Evolutionary conservation across 176 grass and related monocot species (phyloP).

Genomic region (Guadua angustifolia): DNA sequence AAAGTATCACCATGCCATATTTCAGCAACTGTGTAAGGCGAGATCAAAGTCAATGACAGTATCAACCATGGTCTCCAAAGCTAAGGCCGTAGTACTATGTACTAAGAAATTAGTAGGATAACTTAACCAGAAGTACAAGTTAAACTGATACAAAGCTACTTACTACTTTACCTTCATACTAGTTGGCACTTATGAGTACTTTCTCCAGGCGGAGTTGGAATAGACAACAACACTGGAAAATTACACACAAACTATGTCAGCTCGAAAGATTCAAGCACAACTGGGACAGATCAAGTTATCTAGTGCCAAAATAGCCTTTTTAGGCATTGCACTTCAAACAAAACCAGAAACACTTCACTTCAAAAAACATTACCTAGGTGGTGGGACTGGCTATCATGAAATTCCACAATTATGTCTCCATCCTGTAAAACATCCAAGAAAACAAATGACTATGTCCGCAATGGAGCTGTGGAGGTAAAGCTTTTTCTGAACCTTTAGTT

Average conservation of each 20-base stretch:
- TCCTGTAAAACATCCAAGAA: conserved; percentile 61
- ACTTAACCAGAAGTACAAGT: neutral
- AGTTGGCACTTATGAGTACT: neutral
- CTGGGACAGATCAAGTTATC: no score
- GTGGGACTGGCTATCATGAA: no score
- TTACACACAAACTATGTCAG: no score
- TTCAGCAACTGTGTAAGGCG: conserved; percentile 59
- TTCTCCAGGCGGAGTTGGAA: no score
- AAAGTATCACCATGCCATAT: conserved; percentile 78
- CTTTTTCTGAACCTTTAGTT: conserved; percentile 67
- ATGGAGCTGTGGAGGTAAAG: neutral
- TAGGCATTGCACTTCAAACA: no score
- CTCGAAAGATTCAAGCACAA: no score
- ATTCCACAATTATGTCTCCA: conserved; percentile 96
- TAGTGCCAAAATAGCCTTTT: no score
- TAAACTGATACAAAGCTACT: neutral
- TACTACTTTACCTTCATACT: neutral
- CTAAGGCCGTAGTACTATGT: neutral
- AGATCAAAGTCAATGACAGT: conserved; percentile 27
- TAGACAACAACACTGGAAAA: no score
- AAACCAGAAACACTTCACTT: no score
- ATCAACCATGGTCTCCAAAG: neutral
- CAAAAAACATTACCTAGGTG: no score
- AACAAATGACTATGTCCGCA: conserved; percentile 18
- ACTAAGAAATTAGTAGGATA: neutral